Percentiles rank a stretch among this genome's conserved stretches.
Conservation (phyloP, 441 rosid genomes). For the Raphanus hybrid region DNA sequence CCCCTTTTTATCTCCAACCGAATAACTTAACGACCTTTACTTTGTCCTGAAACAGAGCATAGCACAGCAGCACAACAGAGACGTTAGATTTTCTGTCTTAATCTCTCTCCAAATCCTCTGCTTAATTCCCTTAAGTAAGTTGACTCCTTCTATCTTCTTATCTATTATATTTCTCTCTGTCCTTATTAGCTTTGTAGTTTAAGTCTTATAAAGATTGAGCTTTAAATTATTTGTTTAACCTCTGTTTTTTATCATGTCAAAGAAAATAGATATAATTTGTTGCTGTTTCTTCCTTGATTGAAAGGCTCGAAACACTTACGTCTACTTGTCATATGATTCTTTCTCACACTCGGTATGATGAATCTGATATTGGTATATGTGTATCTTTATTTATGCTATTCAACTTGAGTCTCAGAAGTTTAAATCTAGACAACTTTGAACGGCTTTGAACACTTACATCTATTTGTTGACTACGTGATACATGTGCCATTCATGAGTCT, state of each 20-base stretch:
- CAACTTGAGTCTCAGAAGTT: not conserved
- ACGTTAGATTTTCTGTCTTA: too few relatives aligned
- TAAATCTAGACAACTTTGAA: not conserved
- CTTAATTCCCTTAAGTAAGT: too few relatives aligned
- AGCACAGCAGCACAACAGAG: too few relatives aligned
- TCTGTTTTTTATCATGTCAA: not conserved
- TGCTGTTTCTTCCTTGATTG: not conserved
- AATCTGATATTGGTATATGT: not conserved
- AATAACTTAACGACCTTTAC: too few relatives aligned
- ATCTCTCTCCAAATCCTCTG: too few relatives aligned
- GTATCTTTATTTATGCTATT: not conserved
- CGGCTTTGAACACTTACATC: not conserved
- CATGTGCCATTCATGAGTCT: not conserved
- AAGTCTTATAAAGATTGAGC: not conserved
- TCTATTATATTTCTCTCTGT: not conserved
- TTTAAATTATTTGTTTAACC: not conserved
- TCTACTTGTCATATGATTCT: not conserved
- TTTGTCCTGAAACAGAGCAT: too few relatives aligned
- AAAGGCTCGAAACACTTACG: not conserved
- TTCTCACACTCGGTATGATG: not conserved
- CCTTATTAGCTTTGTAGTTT: not conserved
- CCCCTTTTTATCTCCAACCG: too few relatives aligned
- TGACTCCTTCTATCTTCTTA: too few relatives aligned
- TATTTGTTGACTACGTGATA: not conserved
- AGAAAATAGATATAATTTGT: not conserved